Percentiles rank a stretch among this genome's conserved stretches.
These are phyloP conservation scores for Kwoniella heveanensis DNA, from an alignment of 768 basidiomycete genomes.

Conservation along the genomic window DNA sequence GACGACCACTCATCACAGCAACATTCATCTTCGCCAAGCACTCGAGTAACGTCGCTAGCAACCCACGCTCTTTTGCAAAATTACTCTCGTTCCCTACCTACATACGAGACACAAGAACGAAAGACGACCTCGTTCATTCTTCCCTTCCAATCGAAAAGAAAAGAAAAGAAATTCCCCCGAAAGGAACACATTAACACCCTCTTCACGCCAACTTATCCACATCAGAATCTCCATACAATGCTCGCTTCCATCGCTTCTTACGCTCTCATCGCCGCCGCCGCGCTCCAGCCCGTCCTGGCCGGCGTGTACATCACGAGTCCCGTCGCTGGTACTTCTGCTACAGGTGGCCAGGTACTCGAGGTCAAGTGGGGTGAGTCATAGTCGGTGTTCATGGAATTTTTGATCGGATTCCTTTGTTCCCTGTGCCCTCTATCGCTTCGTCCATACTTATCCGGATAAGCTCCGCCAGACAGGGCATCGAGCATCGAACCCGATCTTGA, in stretches of 20 bases:
- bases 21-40: background rate
- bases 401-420: too few relatives aligned
- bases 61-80: constrained; percentile 10
- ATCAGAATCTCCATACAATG: constrained; percentile 34
- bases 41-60: background rate
- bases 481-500: too few relatives aligned
- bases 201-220: constrained; percentile 4
- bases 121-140: too few relatives aligned
- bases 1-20: too few relatives aligned
- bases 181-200: background rate
- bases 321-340: constrained; percentile 32
- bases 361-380: constrained; percentile 55
- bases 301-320: constrained; percentile 53
- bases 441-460: too few relatives aligned
- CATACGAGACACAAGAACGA: too few relatives aligned
- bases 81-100: background rate
- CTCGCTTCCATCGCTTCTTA: constrained; percentile 33
- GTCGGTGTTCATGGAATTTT: too few relatives aligned
- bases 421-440: too few relatives aligned
- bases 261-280: constrained; percentile 31
- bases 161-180: background rate
- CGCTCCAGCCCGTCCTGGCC: constrained; percentile 46
- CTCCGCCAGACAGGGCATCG: too few relatives aligned
- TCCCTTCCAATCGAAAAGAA: background rate
- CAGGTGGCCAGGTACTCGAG: constrained; percentile 47